Evolutionary conservation across 495 filamentous ascomycete species (phyloP), one percentile per base, ranked within the genome.

Genomic region (Ascodesmis nigricans): DNA sequence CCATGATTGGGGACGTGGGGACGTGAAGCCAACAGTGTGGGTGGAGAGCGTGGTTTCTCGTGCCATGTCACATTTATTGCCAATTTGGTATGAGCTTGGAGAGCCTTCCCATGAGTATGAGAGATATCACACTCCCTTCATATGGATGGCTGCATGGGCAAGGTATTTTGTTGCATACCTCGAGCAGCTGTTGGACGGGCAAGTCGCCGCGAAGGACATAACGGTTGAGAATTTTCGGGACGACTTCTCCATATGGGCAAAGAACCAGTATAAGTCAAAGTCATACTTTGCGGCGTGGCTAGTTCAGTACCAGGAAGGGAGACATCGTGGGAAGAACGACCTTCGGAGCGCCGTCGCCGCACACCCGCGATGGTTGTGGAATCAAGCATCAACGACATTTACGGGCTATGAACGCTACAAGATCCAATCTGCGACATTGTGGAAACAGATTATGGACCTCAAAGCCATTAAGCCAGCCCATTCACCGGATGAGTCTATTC

Each of bases 131-230:
- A 31, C 57, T 4, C 58, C 64, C 0, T 80, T 78, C 36, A 35
- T 66, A 1, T 81, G 75, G 76, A 42, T 79, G 10, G 71, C 64
- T 0, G 63, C 70, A 31, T 54, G 80, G 8, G 59, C 63, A 1
- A 79, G 78, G 43, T 65, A 77, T 43, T 61, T 75, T 23, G 55
- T 78, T 29, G 17, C 22, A 34, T 10, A 45, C 30, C 20, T 28
- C 13, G 6, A 10, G 4, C 5, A 20, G 30, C 26, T 38, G 9
- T 21, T 24, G 39, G 41, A 30, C 10, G 74, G 78, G 38, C 79
- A 63, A 42, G 55, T 67, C 24, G 41, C 55, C 3, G 29, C 44
- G 1, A 42, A 50, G 30, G 43, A 50, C 22, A 41, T 71, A 1
- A 42, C 44, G 3, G 40, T 81, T 0, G 5, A 39, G 4, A 51